Evolutionary conservation across 441 rosid species (phyloP).

Genomic region (Brassica balearica): DNA sequence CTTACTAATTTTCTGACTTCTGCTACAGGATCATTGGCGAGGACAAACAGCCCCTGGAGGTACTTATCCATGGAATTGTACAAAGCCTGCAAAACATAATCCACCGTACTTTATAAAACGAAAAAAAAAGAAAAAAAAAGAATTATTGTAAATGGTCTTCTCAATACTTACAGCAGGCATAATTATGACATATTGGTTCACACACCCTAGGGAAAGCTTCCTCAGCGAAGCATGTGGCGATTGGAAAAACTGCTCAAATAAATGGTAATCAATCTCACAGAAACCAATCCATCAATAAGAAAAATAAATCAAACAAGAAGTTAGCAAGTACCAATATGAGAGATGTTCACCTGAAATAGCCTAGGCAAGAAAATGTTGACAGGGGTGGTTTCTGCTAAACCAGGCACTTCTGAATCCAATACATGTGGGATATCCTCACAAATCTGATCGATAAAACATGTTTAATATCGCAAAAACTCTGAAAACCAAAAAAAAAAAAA

Average conservation of each 20-base stretch:
- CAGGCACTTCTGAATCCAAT: slow-evolving; percentile 88
- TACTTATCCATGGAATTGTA: slow-evolving; percentile 82
- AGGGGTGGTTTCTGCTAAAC: slow-evolving; percentile 87
- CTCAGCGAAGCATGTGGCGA: slow-evolving; percentile 89
- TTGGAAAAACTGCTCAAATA: slow-evolving; percentile 82
- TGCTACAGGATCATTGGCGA: slow-evolving; percentile 80
- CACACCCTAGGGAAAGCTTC: slow-evolving; percentile 88
- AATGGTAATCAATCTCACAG: slow-evolving; percentile 20
- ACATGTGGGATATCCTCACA: slow-evolving; percentile 98
- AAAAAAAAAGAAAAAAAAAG: background rate
- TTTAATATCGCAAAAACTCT: background rate
- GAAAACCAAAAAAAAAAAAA: background rate
- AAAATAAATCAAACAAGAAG: too few relatives aligned
- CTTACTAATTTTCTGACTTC: slow-evolving; percentile 94
- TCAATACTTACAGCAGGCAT: slow-evolving; percentile 94
- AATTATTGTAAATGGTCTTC: slow-evolving; percentile 7
- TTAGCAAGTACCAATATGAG: slow-evolving; percentile 4
- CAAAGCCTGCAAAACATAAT: slow-evolving; percentile 64
- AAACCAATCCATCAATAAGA: slow-evolving; percentile 20
- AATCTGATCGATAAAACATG: slow-evolving; percentile 56
- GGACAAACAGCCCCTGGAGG: slow-evolving; percentile 92
- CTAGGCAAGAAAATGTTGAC: slow-evolving; percentile 86
- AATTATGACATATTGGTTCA: slow-evolving; percentile 86
- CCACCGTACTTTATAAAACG: background rate
- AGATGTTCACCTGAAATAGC: slow-evolving; percentile 72